Conservation (phyloP, 2,329 filamentous ascomycete genomes). For the Ophiocordyceps polyrhachis-furcata region DNA sequence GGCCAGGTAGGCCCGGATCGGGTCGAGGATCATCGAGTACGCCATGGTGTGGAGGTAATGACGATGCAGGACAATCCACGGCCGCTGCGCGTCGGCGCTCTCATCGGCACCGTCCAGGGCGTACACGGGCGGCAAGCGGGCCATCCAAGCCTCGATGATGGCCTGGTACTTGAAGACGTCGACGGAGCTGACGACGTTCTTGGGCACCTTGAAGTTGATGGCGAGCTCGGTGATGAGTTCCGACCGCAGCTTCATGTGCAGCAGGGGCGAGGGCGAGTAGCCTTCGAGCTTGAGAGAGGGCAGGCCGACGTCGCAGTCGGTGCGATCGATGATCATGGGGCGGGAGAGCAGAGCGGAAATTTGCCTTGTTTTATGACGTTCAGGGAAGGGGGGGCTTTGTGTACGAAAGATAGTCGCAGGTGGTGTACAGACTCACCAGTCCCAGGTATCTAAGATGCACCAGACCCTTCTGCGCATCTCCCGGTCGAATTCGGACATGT, state of each 20-base stretch:
- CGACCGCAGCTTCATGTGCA: constrained; percentile 14
- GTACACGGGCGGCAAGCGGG: constrained; percentile 21
- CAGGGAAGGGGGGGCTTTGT: no score
- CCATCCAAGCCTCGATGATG: constrained; percentile 21
- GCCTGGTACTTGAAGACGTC: constrained; percentile 10
- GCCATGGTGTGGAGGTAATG: constrained; percentile 23
- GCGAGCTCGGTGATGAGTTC: constrained; percentile 8
- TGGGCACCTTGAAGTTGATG: constrained; percentile 9
- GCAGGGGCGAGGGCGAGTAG: constrained; percentile 8
- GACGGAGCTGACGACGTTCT: constrained; percentile 8
- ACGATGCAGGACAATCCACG: constrained; percentile 25
- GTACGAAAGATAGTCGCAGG: background rate
- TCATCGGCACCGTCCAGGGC: constrained; percentile 19
- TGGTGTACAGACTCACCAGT: constrained; percentile 10
- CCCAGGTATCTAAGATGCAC: constrained; percentile 15
- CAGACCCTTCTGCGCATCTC: constrained; percentile 14
- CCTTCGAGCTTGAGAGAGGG: constrained; percentile 12
- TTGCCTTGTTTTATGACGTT: constrained; percentile 8
- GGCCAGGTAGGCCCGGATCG: constrained; percentile 26
- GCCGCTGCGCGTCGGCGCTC: constrained; percentile 17
- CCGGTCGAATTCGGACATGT: constrained; percentile 10
- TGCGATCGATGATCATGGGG: constrained; percentile 12
- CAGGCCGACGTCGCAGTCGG: constrained; percentile 8
- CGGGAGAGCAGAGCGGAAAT: constrained; percentile 14
- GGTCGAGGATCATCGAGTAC: constrained; percentile 26